These are phyloP conservation scores for Ophiostoma montium DNA, from an alignment of 2,329 filamentous ascomycete species.

Conservation along the genomic window DNA sequence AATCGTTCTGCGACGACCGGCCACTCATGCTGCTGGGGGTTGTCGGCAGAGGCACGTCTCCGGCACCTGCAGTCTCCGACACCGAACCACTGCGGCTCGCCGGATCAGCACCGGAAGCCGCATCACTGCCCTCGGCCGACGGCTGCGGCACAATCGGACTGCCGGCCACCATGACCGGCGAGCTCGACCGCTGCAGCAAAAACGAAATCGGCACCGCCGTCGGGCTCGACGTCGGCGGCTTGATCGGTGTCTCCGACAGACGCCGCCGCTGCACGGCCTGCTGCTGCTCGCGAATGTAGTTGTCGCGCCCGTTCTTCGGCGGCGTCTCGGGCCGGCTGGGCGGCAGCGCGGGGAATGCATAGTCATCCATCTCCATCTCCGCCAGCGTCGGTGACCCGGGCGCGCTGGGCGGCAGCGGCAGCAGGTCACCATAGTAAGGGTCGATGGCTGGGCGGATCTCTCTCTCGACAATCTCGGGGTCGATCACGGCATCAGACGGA, in stretches of 20 bases:
- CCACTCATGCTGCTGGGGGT: not conserved
- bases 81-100: not conserved
- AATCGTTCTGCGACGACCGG: not conserved
- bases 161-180: conserved; percentile 22
- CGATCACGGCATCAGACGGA: conserved; percentile 25
- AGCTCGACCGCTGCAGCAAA: conserved; percentile 32
- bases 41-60: not conserved
- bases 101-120: not conserved
- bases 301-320: conserved; percentile 29
- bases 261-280: conserved; percentile 30
- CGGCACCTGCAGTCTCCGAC: not conserved
- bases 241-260: conserved; percentile 30
- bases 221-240: conserved; percentile 33
- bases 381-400: conserved; percentile 27
- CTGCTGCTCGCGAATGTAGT: conserved; percentile 19
- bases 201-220: conserved; percentile 45
- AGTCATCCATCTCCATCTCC: conserved; percentile 16
- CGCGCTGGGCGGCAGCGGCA: conserved; percentile 48
- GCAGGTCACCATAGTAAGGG: conserved; percentile 49
- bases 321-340: conserved; percentile 46
- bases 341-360: conserved; percentile 39
- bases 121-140: not conserved
- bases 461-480: conserved; percentile 44
- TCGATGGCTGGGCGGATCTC: conserved; percentile 52
- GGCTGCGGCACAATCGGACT: not conserved